A percentile compares a stretch with the other conserved stretches of the same genome.
Evolutionary conservation across 2,329 filamentous ascomycete genomes (phyloP).

Genomic region (Aspergillus melleus): DNA sequence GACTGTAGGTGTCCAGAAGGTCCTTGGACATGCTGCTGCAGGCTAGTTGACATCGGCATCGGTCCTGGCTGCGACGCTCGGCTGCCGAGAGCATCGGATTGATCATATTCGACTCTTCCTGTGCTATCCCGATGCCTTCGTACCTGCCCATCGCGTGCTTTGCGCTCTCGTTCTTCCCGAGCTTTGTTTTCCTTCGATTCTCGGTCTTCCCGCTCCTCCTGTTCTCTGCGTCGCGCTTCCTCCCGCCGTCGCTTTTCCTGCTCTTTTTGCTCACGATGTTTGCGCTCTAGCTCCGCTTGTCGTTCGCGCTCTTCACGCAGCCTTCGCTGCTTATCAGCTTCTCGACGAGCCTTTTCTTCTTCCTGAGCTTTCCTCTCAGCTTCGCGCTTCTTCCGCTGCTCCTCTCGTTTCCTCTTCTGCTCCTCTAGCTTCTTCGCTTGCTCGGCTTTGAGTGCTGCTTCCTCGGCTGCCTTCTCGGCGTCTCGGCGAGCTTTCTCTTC

Average conservation of each 20-base stretch:
- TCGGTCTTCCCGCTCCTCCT: constrained; percentile 59
- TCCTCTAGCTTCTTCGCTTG: constrained; percentile 81
- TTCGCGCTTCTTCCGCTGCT: constrained; percentile 88
- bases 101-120: constrained; percentile 52
- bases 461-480: constrained; percentile 84
- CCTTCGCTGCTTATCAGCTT: constrained; percentile 77
- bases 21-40: constrained; percentile 53
- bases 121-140: constrained; percentile 57
- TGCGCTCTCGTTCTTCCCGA: constrained; percentile 63
- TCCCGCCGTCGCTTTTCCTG: constrained; percentile 75
- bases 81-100: constrained; percentile 35
- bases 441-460: constrained; percentile 70
- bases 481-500: constrained; percentile 88
- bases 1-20: constrained; percentile 61
- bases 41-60: constrained; percentile 54
- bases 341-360: constrained; percentile 80
- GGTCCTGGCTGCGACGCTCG: constrained; percentile 62
- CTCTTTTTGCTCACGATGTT: constrained; percentile 75
- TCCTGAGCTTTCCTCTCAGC: constrained; percentile 87
- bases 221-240: constrained; percentile 73
- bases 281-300: constrained; percentile 82
- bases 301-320: constrained; percentile 82
- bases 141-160: constrained; percentile 30
- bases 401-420: constrained; percentile 77
- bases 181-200: constrained; percentile 66